These are phyloP conservation scores for Lipomyces spencermartinsiae DNA, from an alignment of 805 yeast species.

Conservation along the genomic window DNA sequence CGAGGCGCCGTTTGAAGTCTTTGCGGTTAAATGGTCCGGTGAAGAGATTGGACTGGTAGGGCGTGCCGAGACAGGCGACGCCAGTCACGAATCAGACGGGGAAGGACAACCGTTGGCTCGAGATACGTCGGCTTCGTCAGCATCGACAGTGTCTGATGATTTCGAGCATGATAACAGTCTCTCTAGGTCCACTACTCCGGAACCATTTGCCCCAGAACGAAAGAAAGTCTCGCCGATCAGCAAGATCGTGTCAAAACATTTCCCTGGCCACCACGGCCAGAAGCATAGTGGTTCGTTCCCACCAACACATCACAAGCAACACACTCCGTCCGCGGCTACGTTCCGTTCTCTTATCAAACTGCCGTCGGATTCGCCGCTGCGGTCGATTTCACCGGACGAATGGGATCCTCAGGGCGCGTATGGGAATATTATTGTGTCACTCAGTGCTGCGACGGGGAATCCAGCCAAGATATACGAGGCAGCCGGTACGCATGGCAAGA, in stretches of 20 bases:
- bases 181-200: background rate
- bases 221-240: conserved; percentile 1
- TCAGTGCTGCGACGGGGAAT: conserved; percentile 32
- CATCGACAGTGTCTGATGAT: background rate
- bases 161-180: background rate
- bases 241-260: conserved; percentile 16
- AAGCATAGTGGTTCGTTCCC: background rate
- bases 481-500: conserved; percentile 16
- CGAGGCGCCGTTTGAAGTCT: conserved; percentile 34
- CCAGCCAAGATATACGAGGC: conserved; percentile 29
- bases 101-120: background rate
- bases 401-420: conserved; percentile 34
- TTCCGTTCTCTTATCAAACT: conserved; percentile 16
- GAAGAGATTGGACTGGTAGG: background rate
- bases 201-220: background rate
- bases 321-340: conserved; percentile 19
- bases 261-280: conserved; percentile 13
- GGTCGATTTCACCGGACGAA: conserved; percentile 22
- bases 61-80: background rate
- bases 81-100: background rate
- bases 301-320: conserved; percentile 4
- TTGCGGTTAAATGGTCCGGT: conserved; percentile 28
- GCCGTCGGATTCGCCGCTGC: conserved; percentile 24
- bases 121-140: background rate
- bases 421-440: conserved; percentile 17